Evolutionary conservation across 805 yeast genomes (phyloP), one percentile per base, ranked within the genome.

Genomic region (Wickerhamomyces chaumierensis): DNA sequence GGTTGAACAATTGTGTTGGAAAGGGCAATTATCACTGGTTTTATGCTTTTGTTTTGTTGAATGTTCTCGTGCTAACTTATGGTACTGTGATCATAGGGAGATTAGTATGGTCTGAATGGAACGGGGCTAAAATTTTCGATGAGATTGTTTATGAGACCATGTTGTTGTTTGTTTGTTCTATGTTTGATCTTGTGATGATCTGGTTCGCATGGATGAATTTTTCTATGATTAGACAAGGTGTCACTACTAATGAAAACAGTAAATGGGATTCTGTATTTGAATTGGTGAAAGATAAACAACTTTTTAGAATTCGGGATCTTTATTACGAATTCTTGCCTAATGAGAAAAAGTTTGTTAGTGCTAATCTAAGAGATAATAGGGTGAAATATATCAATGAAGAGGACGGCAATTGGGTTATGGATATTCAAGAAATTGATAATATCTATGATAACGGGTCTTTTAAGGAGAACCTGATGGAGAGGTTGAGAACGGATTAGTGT

Each of bases 1-100:
- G 83, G 75, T 56, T 83, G 36, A 79, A 82, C 51, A 82, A 77
- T 48, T 85, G 94, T 53, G 69, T 84, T 34, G 94, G 94, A 0
- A 62, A 64, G 44, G 65, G 70, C 35, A 84, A 84, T 52, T 76
- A 69, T 54, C 55, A 66, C 31, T 79, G 72, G 66, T 84, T 84
- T 50, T 47, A 77, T 39, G 46, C 58, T 4, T 83, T 77, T 46
- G 53, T 84, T 35, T 34, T 69, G 1, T 56, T 70, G 34, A 80
- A 83, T 48, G 39, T 60, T 13, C 36, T 62, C 6, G 58, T 70
- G 8, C 51, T 74, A 36, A 42, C 55, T 3, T 73, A 74, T 53
- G 81, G 72, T 0, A 52, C 60, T n/a, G 23, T 58, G 1, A 45
- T 47, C 47, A 11, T 38, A 36, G 18, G 42, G 9, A 21, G 39